A percentile compares a stretch with the other conserved stretches of the same genome.
phyloP scores from a whole-genome alignment of 2,329 filamentous ascomycete genomes.

The Alternaria postmessia region DNA sequence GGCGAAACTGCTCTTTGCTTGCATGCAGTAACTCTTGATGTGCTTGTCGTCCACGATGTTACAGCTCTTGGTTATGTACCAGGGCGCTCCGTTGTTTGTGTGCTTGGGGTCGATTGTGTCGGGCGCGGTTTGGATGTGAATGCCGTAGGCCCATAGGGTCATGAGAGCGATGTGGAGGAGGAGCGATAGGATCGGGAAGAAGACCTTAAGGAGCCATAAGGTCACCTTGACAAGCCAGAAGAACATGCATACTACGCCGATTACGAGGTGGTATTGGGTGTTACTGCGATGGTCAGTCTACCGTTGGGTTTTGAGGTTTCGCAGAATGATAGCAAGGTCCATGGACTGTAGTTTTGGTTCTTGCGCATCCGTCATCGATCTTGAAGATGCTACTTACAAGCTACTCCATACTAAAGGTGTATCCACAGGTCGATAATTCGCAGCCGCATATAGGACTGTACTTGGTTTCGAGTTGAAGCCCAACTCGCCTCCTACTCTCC shows the following conservation, averaged over 20 bases:
- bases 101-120: constrained; percentile 73
- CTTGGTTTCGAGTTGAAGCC: constrained; percentile 78
- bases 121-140: constrained; percentile 75
- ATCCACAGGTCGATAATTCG: constrained; percentile 70
- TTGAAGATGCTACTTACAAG: constrained; percentile 63
- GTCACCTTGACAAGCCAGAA: constrained; percentile 75
- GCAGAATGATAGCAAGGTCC: neutral
- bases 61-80: constrained; percentile 79
- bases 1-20: constrained; percentile 73
- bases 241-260: constrained; percentile 79
- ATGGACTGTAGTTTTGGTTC: neutral
- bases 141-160: constrained; percentile 70
- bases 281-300: constrained; percentile 59
- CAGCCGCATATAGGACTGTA: constrained; percentile 74
- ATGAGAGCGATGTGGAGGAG: constrained; percentile 66
- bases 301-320: neutral
- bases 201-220: constrained; percentile 74
- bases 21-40: constrained; percentile 66
- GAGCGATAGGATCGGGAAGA: constrained; percentile 70
- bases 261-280: constrained; percentile 78
- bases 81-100: constrained; percentile 69
- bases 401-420: constrained; percentile 76
- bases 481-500: constrained; percentile 74
- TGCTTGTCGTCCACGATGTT: constrained; percentile 65
- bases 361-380: neutral